phyloP scores from a whole-genome alignment of 2,329 filamentous ascomycete genomes.

The Thielaviopsis ethacetica region DNA sequence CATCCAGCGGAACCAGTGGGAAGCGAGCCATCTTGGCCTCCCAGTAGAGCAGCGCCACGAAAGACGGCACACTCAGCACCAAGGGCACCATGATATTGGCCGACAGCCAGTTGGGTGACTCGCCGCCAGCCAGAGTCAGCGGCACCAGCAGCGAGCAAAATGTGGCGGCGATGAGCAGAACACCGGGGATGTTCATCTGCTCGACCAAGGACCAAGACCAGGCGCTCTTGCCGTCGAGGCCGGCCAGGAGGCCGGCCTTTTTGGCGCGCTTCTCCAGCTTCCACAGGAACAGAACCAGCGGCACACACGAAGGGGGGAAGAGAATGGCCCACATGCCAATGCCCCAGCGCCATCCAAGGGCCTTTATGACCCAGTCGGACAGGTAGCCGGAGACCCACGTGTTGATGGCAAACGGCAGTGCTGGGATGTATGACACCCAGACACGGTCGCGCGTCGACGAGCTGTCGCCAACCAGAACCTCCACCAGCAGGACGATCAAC shows the following conservation, averaged over 20 bases:
- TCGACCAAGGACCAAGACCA: conserved; percentile 27
- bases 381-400: conserved; percentile 48
- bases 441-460: conserved; percentile 46
- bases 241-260: conserved; percentile 27
- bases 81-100: conserved; percentile 26
- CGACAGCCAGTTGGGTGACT: conserved; percentile 21
- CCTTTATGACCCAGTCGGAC: conserved; percentile 28
- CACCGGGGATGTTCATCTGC: conserved; percentile 28
- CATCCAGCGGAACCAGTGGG: conserved; percentile 41
- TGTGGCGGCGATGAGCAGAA: conserved; percentile 28
- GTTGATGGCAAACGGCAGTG: conserved; percentile 43
- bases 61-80: conserved; percentile 27
- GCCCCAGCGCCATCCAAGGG: conserved; percentile 43
- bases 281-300: conserved; percentile 35
- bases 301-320: conserved; percentile 39
- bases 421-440: conserved; percentile 47
- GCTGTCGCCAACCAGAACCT: conserved; percentile 47
- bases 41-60: conserved; percentile 34
- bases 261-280: conserved; percentile 35
- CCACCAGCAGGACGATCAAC: conserved; percentile 40
- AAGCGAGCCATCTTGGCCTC: conserved; percentile 27
- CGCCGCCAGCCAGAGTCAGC: conserved; percentile 27
- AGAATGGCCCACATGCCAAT: conserved; percentile 50
- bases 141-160: conserved; percentile 29
- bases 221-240: conserved; percentile 18